Percentiles rank a stretch among this genome's conserved stretches.
Conservation (phyloP, 2,329 filamentous ascomycete genomes). For the Hortaea sp. region DNA sequence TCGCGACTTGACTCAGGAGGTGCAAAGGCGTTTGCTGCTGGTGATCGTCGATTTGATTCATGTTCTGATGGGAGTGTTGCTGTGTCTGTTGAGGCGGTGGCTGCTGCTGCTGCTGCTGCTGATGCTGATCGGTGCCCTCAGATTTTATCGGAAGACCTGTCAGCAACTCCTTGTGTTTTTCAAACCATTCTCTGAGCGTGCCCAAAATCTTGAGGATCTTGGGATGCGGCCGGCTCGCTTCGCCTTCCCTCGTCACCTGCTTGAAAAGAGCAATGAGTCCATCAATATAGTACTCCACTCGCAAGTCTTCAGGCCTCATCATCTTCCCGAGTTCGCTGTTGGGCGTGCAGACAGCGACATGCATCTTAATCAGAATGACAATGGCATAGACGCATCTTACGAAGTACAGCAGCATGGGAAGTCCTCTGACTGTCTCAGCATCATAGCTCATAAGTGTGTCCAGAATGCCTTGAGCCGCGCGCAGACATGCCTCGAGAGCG, state of each 20-base stretch:
- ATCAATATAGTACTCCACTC: slow-evolving; percentile 38
- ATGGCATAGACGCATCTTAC: slow-evolving; percentile 48
- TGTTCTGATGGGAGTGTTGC: slow-evolving; percentile 1
- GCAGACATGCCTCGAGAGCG: slow-evolving; percentile 37
- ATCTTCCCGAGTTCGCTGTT: slow-evolving; percentile 39
- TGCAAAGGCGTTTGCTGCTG: slow-evolving; percentile 6
- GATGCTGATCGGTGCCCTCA: not conserved
- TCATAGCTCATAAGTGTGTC: slow-evolving; percentile 41
- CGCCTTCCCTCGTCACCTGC: slow-evolving; percentile 8
- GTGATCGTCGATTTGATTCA: not conserved
- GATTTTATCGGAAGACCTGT: not conserved
- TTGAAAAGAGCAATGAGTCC: slow-evolving; percentile 34
- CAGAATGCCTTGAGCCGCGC: slow-evolving; percentile 37
- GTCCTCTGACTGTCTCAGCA: slow-evolving; percentile 30
- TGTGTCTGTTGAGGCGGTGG: not conserved
- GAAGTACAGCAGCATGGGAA: slow-evolving; percentile 37
- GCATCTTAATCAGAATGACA: slow-evolving; percentile 51
- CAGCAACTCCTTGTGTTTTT: slow-evolving; percentile 24
- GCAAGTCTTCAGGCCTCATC: slow-evolving; percentile 37
- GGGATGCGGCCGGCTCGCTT: slow-evolving; percentile 29
- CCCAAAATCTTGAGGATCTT: slow-evolving; percentile 39
- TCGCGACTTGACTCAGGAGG: slow-evolving; percentile 7
- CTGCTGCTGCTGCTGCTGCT: not conserved
- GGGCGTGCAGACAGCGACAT: slow-evolving; percentile 43
- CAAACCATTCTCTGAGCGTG: slow-evolving; percentile 36